Evolutionary conservation across 129 eudicot genomes (phyloP).

Genomic region (Scalesia atractyloides): DNA sequence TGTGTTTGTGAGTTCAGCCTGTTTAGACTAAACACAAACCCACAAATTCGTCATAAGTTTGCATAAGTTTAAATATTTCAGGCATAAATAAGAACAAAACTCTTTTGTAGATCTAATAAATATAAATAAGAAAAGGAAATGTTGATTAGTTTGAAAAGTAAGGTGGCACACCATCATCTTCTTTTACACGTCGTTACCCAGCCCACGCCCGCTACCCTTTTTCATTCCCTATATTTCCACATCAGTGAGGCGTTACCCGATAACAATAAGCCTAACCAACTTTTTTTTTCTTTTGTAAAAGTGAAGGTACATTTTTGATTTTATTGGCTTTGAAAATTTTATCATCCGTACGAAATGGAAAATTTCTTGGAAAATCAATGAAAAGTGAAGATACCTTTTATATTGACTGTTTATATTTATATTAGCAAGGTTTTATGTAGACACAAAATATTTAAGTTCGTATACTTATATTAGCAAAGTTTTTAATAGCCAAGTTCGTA

Average conservation of each 20-base stretch:
- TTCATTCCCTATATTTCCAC: too few species aligned
- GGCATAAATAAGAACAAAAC: background rate
- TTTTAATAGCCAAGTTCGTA: background rate
- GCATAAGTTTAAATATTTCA: background rate
- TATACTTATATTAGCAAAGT: too few species aligned
- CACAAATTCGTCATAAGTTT: background rate
- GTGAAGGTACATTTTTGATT: background rate
- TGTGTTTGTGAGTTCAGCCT: too few species aligned
- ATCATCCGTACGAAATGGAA: conserved; percentile 16
- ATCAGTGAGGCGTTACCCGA: too few species aligned
- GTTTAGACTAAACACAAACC: background rate
- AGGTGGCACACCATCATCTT: too few species aligned
- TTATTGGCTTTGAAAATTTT: background rate
- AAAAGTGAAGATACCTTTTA: background rate
- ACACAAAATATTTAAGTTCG: background rate
- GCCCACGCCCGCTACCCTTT: too few species aligned
- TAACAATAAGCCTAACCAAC: too few species aligned
- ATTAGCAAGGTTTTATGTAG: background rate
- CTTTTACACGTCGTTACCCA: too few species aligned
- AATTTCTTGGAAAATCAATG: background rate
- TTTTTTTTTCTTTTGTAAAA: too few species aligned
- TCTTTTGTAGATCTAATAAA: too few species aligned
- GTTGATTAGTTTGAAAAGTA: too few species aligned
- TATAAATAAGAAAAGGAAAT: too few species aligned
- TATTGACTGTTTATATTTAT: background rate